Evolutionary conservation across 257 asterid genomes (phyloP).

Genomic region (Nicotiana benthamiana): DNA sequence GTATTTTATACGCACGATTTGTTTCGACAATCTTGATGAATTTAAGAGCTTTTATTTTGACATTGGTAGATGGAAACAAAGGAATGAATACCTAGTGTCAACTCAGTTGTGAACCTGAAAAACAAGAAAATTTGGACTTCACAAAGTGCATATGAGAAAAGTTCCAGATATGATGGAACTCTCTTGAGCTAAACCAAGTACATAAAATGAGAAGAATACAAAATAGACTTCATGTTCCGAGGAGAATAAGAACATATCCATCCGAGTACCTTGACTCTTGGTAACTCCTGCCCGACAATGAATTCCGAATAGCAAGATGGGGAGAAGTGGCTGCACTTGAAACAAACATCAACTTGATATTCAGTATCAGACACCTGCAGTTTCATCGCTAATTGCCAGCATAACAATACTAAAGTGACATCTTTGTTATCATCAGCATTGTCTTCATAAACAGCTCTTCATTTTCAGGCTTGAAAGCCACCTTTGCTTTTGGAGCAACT

Average conservation of each 20-base stretch:
- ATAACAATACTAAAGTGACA: background rate
- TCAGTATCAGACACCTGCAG: background rate
- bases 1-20: too few relatives aligned
- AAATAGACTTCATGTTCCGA: background rate
- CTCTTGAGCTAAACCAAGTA: background rate
- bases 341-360: background rate
- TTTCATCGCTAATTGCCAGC: background rate
- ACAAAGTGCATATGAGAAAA: background rate
- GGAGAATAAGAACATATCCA: background rate
- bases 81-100: background rate
- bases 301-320: background rate
- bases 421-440: background rate
- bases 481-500: background rate
- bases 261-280: background rate
- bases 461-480: background rate
- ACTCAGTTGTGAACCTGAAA: background rate
- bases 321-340: background rate
- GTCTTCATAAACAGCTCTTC: background rate
- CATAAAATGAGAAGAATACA: background rate
- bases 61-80: background rate
- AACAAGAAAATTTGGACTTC: background rate
- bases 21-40: background rate
- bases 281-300: background rate
- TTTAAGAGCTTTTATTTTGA: background rate
- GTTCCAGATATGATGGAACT: background rate